Evolutionary conservation across 2,329 filamentous ascomycete species (phyloP), one percentile per base, ranked within the genome.

Genomic region (Chrysoporthe puriensis): DNA sequence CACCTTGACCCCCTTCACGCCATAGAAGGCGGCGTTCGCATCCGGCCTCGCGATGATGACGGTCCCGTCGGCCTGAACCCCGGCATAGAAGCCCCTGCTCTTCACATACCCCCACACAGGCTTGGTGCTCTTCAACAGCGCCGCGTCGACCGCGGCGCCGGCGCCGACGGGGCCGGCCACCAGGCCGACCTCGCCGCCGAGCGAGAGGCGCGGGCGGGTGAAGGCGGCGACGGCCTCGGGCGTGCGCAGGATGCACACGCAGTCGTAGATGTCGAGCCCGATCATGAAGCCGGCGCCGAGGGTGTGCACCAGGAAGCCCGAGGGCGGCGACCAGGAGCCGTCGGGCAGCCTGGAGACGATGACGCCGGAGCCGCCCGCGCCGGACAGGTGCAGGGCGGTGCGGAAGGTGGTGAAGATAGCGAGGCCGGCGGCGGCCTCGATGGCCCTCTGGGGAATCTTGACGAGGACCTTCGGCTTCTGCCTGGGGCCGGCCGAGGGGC

Each of bases 181-280:
- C 9, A 88, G 87, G 65, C 88, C 89, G 54, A 92, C 77, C 73
- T 91, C 90, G 40, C 89, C 89, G 3, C 90, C 90, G 3, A 93
- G 78, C 1, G 88, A 91, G 71, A 88, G 85, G 50, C 90, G 84
- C 14, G 90, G 78, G 58, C 84, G 85, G 60, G 88, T 88, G 76
- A 92, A 93, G 0, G 89, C 89, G 46, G 89, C 85, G 56, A 93
- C 78, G 2, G 90, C 90, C 64, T 87, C 83, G 40, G 85, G 82
- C 0, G 87, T 89, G 76, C 92, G 92, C 74, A 93, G 90, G 36
- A 93, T 87, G 34, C 91, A 86, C 36, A 93, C 90, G 72, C 90
- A 92, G 74, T 93, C 90, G 79, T 92, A 92, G 21, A 93, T 90
- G 76, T 93, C 90, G 5, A 92, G 85, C 4, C 90, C 91, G 3